A percentile compares a stretch with the other conserved stretches of the same genome.
These are phyloP conservation scores for Venustampulla echinocandica DNA, from an alignment of 495 filamentous ascomycete species.

Conservation along the genomic window DNA sequence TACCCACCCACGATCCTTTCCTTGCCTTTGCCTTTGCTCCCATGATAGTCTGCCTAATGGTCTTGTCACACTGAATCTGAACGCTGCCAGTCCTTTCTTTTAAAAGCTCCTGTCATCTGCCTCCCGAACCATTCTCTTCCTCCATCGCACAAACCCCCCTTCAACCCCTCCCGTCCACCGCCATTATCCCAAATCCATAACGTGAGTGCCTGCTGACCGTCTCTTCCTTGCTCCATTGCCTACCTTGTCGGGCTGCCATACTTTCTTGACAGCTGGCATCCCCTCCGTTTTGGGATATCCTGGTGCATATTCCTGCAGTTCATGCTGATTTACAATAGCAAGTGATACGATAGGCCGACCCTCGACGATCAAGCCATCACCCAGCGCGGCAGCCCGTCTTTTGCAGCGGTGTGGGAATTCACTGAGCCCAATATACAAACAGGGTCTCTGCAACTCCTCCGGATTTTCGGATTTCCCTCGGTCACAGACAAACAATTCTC, in stretches of 20 bases:
- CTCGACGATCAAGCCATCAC: neutral
- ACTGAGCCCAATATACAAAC: neutral
- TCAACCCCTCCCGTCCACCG: neutral
- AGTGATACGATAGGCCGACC: neutral
- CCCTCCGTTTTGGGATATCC: neutral
- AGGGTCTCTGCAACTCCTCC: neutral
- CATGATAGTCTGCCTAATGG: neutral
- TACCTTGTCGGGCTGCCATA: neutral
- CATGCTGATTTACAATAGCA: neutral
- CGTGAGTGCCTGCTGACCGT: conserved; percentile 1
- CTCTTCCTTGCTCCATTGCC: neutral
- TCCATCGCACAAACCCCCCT: neutral
- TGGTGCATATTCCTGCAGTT: neutral
- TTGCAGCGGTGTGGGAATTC: neutral
- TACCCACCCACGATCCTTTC: neutral
- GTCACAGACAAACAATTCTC: neutral
- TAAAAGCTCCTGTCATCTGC: neutral
- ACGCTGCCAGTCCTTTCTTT: neutral
- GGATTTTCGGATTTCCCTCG: neutral
- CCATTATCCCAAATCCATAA: neutral
- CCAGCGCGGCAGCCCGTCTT: neutral
- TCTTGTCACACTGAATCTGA: neutral
- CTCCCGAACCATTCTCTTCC: neutral
- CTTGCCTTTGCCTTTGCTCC: neutral
- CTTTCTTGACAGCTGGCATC: conserved; percentile 8